phyloP scores from a whole-genome alignment of 140 eudicot species.

The Flaveria floridana region DNA sequence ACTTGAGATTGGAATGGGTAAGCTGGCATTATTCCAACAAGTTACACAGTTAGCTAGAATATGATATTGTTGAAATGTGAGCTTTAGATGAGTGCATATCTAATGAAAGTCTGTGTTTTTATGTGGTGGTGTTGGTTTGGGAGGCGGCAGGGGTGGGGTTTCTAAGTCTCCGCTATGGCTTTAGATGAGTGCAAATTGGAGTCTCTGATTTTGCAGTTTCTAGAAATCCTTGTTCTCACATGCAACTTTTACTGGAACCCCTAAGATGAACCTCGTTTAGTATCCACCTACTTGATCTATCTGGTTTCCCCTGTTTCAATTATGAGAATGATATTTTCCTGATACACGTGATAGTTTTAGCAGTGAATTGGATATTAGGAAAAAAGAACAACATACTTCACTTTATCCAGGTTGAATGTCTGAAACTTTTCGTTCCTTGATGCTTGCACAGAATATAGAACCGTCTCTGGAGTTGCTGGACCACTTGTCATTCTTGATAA shows the following conservation, averaged over 20 bases:
- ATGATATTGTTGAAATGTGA: not conserved
- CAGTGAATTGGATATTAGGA: not conserved
- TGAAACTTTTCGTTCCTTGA: slow-evolving; percentile 8
- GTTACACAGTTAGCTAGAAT: not conserved
- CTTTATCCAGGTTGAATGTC: not conserved
- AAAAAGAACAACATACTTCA: not conserved
- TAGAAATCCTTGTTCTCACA: too few relatives aligned
- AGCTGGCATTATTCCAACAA: slow-evolving; percentile 25
- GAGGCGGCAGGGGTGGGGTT: too few relatives aligned
- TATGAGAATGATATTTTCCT: slow-evolving; percentile 5
- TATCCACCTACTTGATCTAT: not conserved
- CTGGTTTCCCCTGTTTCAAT: not conserved
- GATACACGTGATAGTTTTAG: not conserved
- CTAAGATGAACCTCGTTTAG: not conserved
- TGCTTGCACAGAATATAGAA: slow-evolving; percentile 72
- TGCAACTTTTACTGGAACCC: too few relatives aligned
- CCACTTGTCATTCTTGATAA: slow-evolving; percentile 96
- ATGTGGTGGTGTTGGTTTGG: too few relatives aligned
- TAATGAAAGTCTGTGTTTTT: too few relatives aligned
- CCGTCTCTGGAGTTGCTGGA: slow-evolving; percentile 99
- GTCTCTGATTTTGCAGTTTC: too few relatives aligned
- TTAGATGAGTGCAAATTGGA: too few relatives aligned
- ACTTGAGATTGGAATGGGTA: slow-evolving; percentile 87
- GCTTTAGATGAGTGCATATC: not conserved
- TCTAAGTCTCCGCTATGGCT: too few relatives aligned